Evolutionary conservation across 805 yeast genomes (phyloP), one percentile per base, ranked within the genome.

Genomic region (Ascoidea rubescens): DNA sequence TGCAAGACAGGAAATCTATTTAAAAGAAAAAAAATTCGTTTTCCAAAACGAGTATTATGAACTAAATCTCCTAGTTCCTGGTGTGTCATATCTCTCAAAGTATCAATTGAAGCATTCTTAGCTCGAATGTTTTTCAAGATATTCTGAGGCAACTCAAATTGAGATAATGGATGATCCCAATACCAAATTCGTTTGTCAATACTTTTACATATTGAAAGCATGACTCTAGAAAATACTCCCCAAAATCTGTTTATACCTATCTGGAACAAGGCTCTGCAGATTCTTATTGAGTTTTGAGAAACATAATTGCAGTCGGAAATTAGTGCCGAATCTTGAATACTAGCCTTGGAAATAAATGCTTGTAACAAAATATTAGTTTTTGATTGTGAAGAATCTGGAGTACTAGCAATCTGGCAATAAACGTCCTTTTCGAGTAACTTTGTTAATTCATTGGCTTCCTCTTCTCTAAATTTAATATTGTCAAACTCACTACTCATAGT

Each of bases 401-500:
- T 82, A 1, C 91, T 86, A 0, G 86, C 93, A 51, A 90, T 74
- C 63, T 91, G 95, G 62, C 96, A 90, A 5, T 84, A 86, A 2
- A 80, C 73, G 32, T 80, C 74, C 1, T 70, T 69, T 5, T 84
- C 87, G 42, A 73, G 63, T 51, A 91, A 64, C 44, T 70, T 67
- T 21, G 78, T 77, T 52, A 95, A 71, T 63, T 95, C 99, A 10
- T 69, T 69, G 7, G 79, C 67, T 62, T 93, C 99, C 55, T 93
- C 99, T 56, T 85, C 89, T 55, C 99, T 77, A 57, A 84, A 81
- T 59, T 87, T 88, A 48, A 93, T 79, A 52, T 87, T 81, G 61
- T 90, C 97, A 65, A 95, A 93, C 65, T 93, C 99, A 52, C 87
- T 81, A 65, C 96, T 86, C 87, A 84, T 84, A 63, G 95, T 82